Conservation (phyloP, 768 basidiomycete species). For the Tremella mesenterica region DNA sequence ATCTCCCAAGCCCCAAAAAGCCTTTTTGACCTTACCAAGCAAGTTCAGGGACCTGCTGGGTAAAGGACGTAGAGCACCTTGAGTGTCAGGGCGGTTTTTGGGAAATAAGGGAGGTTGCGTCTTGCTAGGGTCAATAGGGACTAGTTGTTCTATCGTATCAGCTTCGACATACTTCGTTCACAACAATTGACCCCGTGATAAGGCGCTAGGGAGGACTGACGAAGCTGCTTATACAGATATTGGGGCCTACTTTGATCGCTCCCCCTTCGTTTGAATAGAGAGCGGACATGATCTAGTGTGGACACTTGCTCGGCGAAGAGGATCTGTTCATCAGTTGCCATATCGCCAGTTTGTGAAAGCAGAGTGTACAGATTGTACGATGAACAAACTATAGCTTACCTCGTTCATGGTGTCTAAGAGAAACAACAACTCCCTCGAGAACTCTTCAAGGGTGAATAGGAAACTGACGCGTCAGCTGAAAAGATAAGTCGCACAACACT, state of each 20-base stretch:
- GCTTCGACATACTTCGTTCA: no score
- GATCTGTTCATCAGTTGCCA: constrained; percentile 13
- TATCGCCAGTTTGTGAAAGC: neutral
- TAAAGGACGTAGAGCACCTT: constrained; percentile 77
- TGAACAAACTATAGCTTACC: constrained; percentile 46
- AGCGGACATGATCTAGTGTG: constrained; percentile 20
- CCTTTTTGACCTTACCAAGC: constrained; percentile 59
- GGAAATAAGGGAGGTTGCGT: constrained; percentile 64
- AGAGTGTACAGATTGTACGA: no score
- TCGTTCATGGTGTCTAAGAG: constrained; percentile 76
- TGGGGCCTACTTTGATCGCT: constrained; percentile 4
- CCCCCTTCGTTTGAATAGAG: constrained; percentile 5
- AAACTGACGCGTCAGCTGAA: constrained; percentile 55
- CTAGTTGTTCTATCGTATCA: constrained; percentile 35
- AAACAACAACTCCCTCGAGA: constrained; percentile 69
- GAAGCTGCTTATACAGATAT: constrained; percentile 38
- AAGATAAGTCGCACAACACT: no score
- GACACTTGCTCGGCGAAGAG: constrained; percentile 14
- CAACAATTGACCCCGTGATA: neutral
- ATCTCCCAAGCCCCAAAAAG: constrained; percentile 62
- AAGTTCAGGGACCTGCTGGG: constrained; percentile 52
- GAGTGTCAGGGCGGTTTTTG: constrained; percentile 69
- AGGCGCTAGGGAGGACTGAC: constrained; percentile 15
- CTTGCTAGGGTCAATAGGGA: constrained; percentile 44
- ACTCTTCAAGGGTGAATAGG: constrained; percentile 93